Conservation (phyloP, 1,284 basidiomycete species). For the Phylloboletellus chloephorus region DNA sequence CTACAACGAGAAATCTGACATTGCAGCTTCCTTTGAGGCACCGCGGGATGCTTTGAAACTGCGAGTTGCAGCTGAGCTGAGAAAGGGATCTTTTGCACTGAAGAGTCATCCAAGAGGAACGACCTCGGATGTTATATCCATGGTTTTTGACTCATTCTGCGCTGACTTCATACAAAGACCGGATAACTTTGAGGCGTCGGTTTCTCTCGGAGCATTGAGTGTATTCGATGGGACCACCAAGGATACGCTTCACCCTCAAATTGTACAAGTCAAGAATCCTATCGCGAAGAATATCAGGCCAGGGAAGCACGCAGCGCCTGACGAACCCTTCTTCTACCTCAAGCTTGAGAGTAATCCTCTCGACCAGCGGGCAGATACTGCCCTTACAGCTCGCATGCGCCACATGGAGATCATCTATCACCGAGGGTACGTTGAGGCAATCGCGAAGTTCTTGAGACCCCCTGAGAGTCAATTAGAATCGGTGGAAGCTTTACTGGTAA, state of each 20-base stretch:
- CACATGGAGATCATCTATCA: constrained; percentile 99
- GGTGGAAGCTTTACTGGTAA: constrained; percentile 80
- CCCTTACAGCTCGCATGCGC: constrained; percentile 85
- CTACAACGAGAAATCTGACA: constrained; percentile 82
- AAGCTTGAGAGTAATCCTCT: constrained; percentile 93
- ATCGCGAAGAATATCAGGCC: constrained; percentile 3
- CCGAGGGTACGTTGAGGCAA: constrained; percentile 87
- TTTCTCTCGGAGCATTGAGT: constrained; percentile 84
- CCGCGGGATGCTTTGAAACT: constrained; percentile 82
- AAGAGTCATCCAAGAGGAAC: constrained; percentile 63
- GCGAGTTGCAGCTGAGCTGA: constrained; percentile 73
- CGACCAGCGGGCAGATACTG: constrained; percentile 90
- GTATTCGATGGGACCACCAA: constrained; percentile 90
- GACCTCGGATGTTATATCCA: constrained; percentile 73
- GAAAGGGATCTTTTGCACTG: constrained; percentile 84
- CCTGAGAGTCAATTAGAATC: constrained; percentile 95
- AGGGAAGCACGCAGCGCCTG: constrained; percentile 31
- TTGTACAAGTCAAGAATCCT: constrained; percentile 84
- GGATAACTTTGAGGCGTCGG: constrained; percentile 74
- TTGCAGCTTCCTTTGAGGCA: constrained; percentile 62
- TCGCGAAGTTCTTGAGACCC: constrained; percentile 91
- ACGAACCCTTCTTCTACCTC: constrained; percentile 87
- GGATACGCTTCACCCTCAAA: constrained; percentile 83
- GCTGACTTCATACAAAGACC: constrained; percentile 84
- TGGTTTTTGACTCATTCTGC: constrained; percentile 86